Conservation (phyloP, 495 filamentous ascomycete species). For the Tuber brumale region DNA sequence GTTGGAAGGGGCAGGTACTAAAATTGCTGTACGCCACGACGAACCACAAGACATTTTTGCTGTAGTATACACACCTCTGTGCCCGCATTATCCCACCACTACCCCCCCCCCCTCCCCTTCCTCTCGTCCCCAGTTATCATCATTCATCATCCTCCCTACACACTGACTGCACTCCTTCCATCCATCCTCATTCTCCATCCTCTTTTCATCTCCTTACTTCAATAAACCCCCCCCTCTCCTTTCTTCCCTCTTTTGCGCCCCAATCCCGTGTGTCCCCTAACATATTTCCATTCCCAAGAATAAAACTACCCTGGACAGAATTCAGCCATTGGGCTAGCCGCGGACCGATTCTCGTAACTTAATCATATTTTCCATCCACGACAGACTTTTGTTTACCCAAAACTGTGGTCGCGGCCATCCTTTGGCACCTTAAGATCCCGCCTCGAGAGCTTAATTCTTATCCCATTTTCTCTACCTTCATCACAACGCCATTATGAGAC, state of each 20-base stretch:
- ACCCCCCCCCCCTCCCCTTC: background rate
- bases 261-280: conserved; percentile 18
- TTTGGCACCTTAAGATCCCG: conserved; percentile 15
- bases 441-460: conserved; percentile 26
- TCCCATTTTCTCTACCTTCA: conserved; percentile 16
- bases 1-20: background rate
- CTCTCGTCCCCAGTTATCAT: background rate
- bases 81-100: background rate
- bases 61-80: background rate
- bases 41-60: background rate
- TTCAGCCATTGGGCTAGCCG: conserved; percentile 15
- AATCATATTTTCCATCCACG: conserved; percentile 13
- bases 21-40: background rate
- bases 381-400: conserved; percentile 14
- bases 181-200: conserved; percentile 28
- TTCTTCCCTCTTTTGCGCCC: conserved; percentile 17
- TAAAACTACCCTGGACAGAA: conserved; percentile 20
- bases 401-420: background rate
- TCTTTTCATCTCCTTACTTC: conserved; percentile 34
- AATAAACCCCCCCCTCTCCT: conserved; percentile 44
- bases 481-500: conserved; percentile 66
- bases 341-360: conserved; percentile 14
- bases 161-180: conserved; percentile 21
- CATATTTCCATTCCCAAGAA: conserved; percentile 20
- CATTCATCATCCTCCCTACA: conserved; percentile 6